These are phyloP conservation scores for Schoenoplectus triqueter DNA, from an alignment of 202 grass and related monocot species.

Conservation along the genomic window DNA sequence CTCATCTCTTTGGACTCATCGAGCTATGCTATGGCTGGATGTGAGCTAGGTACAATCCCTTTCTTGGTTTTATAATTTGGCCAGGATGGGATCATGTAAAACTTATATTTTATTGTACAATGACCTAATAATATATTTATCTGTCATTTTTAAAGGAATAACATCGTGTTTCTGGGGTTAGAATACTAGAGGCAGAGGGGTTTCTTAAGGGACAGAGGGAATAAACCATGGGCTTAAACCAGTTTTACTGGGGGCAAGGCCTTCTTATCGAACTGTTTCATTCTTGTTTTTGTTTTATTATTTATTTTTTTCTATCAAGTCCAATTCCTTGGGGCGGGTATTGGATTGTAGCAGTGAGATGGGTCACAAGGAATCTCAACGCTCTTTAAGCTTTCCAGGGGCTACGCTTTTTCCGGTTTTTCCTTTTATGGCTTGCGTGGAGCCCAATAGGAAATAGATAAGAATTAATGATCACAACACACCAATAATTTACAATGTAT, in stretches of 20 bases:
- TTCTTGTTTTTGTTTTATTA: background rate
- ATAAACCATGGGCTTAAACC: conserved; percentile 38
- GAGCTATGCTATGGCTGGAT: conserved; percentile 30
- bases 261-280: conserved; percentile 23
- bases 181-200: conserved; percentile 31
- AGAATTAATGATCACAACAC: background rate
- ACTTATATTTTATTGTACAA: background rate
- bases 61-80: conserved; percentile 16
- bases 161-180: conserved; percentile 6
- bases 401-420: background rate
- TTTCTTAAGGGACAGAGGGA: background rate
- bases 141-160: background rate
- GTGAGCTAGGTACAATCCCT: conserved; percentile 19
- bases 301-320: background rate
- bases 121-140: conserved; percentile 3
- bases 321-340: conserved; percentile 11
- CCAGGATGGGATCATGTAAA: background rate
- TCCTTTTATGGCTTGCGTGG: background rate
- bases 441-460: background rate
- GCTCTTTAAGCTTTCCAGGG: background rate
- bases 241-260: conserved; percentile 28
- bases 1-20: conserved; percentile 40
- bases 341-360: background rate
- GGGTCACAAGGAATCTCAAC: background rate
- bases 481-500: background rate